Evolutionary conservation across 345 rosid genomes (phyloP).

Genomic region (Rhizophora apiculata): DNA sequence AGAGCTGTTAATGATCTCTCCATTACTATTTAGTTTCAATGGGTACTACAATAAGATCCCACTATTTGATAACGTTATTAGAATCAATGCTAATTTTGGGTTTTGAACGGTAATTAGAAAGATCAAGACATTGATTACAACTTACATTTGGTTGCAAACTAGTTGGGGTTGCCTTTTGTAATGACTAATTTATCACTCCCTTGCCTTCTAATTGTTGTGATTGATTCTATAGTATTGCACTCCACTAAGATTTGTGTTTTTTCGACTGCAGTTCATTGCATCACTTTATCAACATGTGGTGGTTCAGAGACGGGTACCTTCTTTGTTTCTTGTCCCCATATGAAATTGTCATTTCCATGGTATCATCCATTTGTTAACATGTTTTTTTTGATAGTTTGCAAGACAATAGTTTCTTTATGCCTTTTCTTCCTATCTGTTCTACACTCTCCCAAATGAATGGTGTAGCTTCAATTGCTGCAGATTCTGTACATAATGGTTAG

Average conservation of each 20-base stretch:
- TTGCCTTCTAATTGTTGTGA: too few species aligned
- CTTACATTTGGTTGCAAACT: too few species aligned
- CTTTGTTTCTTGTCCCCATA: conserved; percentile 8
- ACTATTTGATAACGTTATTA: too few species aligned
- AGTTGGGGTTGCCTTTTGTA: too few species aligned
- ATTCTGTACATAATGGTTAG: background rate
- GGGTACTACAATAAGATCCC: too few species aligned
- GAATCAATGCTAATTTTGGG: background rate
- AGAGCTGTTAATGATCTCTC: background rate
- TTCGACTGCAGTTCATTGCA: conserved; percentile 69
- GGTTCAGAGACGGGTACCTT: conserved; percentile 84
- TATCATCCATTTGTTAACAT: background rate
- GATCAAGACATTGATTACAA: background rate
- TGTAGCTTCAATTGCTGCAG: background rate
- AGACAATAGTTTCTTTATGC: background rate
- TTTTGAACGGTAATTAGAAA: background rate
- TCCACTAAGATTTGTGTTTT: conserved; percentile 10
- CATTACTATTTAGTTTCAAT: background rate
- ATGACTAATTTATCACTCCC: too few species aligned
- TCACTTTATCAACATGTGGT: conserved; percentile 88
- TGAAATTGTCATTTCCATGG: background rate
- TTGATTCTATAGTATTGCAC: conserved; percentile 7
- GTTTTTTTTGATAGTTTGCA: background rate
- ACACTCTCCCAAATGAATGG: background rate
- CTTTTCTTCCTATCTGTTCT: background rate